Base-by-base conservation (phyloP, 129 eudicot genomes). In the Deinandra increscens region DNA sequence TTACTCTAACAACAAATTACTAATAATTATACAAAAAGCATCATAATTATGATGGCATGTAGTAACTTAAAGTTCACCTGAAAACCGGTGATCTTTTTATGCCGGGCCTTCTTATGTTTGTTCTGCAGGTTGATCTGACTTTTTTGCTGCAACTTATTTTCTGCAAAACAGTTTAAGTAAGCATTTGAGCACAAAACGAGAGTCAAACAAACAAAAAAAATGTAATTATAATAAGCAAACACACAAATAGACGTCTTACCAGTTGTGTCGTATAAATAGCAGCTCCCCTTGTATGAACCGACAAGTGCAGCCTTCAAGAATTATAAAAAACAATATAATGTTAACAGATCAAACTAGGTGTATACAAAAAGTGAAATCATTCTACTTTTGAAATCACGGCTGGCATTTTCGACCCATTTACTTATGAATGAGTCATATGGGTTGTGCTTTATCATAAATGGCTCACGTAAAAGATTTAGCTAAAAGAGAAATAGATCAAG, bases 221-320 rank as follows among this genome's bases (percentile, higher is more conserved):
- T 29, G 29, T 37, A 29, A 43, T 9, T 66, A 6, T 5, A 3
- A 60, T 36, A 59, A 29, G 22, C 43, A n/a, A 45, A 9, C 50
- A 22, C 4, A 46, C 26, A 73, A 61, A 82, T 37, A 60, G 38
- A 70, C 59, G 54, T 20, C 75, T 8, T 76, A 93, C 99, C 99
- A 46, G 82, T 76, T 20, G 89, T 87, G 85, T 83, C 80, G 74
- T 93, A 93, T 38, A 93, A 70, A 56, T 80, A 90, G 74, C 99
- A 93, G 78, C 80, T 89, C 70, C 99, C 99, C 80, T 87, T 93
- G 90, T 93, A 93, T 34, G 99, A 87, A 66, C 99, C 99, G 82
- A 93, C 99, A 53, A 93, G 72, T 76, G 99, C 99, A 74, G 90
- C 93, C 99, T 93, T 82, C 79, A 83, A 59, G 69, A 76, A 74